Conservation (phyloP, 306 rosid genomes). For the Glycyrrhiza uralensis region DNA sequence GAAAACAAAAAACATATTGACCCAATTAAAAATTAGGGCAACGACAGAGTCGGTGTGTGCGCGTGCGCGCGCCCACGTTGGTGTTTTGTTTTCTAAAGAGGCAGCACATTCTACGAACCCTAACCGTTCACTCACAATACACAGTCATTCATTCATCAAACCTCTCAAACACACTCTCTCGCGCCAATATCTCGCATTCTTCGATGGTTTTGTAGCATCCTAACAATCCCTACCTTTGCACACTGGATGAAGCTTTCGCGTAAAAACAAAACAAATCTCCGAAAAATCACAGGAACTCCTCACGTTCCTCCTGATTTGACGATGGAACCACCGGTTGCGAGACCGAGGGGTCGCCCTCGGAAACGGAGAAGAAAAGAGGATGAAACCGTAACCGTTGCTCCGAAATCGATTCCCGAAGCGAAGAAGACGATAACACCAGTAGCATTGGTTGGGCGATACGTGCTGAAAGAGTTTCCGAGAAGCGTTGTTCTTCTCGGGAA, state of each 20-base stretch:
- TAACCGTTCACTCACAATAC: no score
- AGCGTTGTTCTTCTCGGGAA: slow-evolving; percentile 60
- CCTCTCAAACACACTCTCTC: no score
- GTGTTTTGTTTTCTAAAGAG: no score
- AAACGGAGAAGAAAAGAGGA: slow-evolving; percentile 57
- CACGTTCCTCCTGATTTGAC: slow-evolving; percentile 5
- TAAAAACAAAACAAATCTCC: neutral
- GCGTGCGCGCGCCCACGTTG: no score
- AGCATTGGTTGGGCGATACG: slow-evolving; percentile 61
- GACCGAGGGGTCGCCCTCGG: slow-evolving; percentile 81
- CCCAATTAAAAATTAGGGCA: no score
- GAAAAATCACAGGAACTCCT: slow-evolving; percentile 24
- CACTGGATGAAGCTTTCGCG: neutral
- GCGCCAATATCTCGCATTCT: no score
- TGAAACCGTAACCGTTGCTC: slow-evolving; percentile 7
- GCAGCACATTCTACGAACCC: no score
- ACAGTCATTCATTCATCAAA: no score
- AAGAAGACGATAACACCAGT: slow-evolving; percentile 41
- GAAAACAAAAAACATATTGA: no score
- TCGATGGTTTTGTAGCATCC: no score
- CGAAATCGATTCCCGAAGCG: slow-evolving; percentile 30
- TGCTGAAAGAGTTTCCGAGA: slow-evolving; percentile 58
- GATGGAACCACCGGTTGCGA: slow-evolving; percentile 61
- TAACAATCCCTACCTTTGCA: no score
- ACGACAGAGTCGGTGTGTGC: no score